A percentile compares a stretch with the other conserved stretches of the same genome.
These are phyloP conservation scores for Cladosporium sp. DNA, from an alignment of 2,329 filamentous ascomycete species.

Conservation along the genomic window DNA sequence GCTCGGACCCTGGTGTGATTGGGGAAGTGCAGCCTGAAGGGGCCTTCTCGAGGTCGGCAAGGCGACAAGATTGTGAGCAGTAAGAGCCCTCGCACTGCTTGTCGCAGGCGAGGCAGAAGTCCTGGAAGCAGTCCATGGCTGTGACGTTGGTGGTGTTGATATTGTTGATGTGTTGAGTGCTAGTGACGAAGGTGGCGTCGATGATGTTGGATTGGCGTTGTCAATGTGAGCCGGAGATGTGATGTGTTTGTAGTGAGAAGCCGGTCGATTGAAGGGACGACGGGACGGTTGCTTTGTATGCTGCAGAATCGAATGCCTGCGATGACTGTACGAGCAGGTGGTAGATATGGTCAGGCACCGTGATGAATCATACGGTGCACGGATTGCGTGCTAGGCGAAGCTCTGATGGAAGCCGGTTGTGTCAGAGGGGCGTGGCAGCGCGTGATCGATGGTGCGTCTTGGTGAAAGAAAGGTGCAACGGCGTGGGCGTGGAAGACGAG, in stretches of 20 bases:
- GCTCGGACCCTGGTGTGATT: constrained; percentile 37
- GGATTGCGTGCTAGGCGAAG: constrained; percentile 19
- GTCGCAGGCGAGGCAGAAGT: constrained; percentile 93
- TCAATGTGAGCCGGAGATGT: neutral
- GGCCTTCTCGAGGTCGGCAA: constrained; percentile 79
- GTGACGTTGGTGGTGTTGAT: neutral
- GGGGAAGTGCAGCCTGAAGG: constrained; percentile 42
- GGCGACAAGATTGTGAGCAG: constrained; percentile 86
- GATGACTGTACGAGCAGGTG: constrained; percentile 9
- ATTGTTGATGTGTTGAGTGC: neutral
- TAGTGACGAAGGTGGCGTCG: neutral
- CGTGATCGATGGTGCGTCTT: constrained; percentile 6
- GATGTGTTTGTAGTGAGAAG: neutral
- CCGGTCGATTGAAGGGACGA: neutral
- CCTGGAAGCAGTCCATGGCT: constrained; percentile 68
- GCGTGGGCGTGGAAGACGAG: neutral
- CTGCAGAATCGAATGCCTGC: constrained; percentile 7
- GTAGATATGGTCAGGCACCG: constrained; percentile 11
- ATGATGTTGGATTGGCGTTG: neutral
- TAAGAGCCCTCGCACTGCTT: constrained; percentile 80
- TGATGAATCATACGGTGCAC: constrained; percentile 19
- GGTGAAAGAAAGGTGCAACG: neutral
- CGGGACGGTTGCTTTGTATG: neutral
- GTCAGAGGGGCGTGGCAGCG: constrained; percentile 1
- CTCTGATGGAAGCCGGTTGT: constrained; percentile 6